Base-by-base conservation (phyloP, 129 eudicot genomes). In the Helianthus tuberosus region DNA sequence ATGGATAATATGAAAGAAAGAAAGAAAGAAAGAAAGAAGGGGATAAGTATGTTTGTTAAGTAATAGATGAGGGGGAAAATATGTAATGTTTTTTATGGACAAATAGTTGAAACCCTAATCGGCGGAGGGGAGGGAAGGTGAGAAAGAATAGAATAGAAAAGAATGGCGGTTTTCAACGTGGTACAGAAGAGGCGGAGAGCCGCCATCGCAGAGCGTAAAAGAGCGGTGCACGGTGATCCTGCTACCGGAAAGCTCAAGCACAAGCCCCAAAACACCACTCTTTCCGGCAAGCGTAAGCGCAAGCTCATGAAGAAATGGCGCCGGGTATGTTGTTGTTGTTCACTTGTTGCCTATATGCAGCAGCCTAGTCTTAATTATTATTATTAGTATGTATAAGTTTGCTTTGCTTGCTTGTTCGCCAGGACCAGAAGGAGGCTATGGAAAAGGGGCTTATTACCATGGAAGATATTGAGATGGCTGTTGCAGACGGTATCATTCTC, bases 251-350 rank as follows among this genome's bases (percentile, higher is more conserved):
- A 86, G 85, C 91, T 93, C 13, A 91, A 80, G 74, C 89, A 71
- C 66, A 85, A 71, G 79, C 63, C 82, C 23, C 96, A 86, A 50
- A 68, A 80, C 57, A 75, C 69, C 67, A 74, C 92, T 20, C 69
- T 90, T 43, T 93, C 98, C 68, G 98, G 96, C 80, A 93, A 93
- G 81, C 98, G 98, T 66, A 75, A 90, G 79, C 98, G 90, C 75
- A 93, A 93, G 86, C 81, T 87, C 66, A 74, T 87, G 59, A 93
- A 93, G 55, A 93, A 93, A 84, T 90, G 98, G 98, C 95, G 93
- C 72, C 71, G 96, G 92, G 97, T 88, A 55, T 13, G 50, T 52
- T 11, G 50, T 52, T 11, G 39, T 15, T 15, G 3, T 32, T 61
- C 4, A 46, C 4, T 16, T 47, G 72, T 60, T 44, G 23, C 35